Base-by-base conservation (phyloP, 164 flowering plant genomes). In the Buxus sempervirens region DNA sequence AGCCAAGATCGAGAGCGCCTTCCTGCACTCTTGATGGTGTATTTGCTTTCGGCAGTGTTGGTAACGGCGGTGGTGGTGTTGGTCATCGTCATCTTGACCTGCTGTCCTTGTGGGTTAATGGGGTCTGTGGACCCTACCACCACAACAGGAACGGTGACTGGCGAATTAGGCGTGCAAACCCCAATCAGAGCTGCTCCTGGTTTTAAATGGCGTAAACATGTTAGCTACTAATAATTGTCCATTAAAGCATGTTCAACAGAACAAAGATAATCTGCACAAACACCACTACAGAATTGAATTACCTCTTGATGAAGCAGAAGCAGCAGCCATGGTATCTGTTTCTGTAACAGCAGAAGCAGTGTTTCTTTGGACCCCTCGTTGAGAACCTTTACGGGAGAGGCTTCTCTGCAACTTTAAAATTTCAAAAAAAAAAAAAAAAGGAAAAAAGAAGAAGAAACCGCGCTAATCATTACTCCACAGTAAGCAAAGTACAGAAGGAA, bases 351-450 rank as follows among this genome's bases (percentile, higher is more conserved):
- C 70, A 22, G 65, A 25, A 53, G 4, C 70, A 1, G 64, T 58
- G 75, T 72, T 82, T 71, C 77, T 82, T 64, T 80, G 79, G 65
- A 32, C 67, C 32, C 66, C 74, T n/a, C 85, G 72, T 58, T 71
- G 84, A 18, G 77, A 73, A 67, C 82, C 83, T 81, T 87, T 87
- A 45, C 88, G 68, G 12, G 91, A 85, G 55, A 82, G 71, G 59
- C 60, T 81, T 78, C 83, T 83, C 83, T 83, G 88, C 78, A 82
- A 67, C 78, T 74, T 61, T 27, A 62, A 54, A 27, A 19, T 23
- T 20, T 41, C 45, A 41, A 41, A 41, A n/a, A n/a, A n/a, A n/a
- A n/a, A n/a, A n/a, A n/a, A n/a, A n/a, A n/a, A n/a, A n/a, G n/a
- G n/a, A n/a, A n/a, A n/a, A n/a, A n/a, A n/a, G n/a, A n/a, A n/a